phyloP scores from a whole-genome alignment of 306 rosid species.

The Carpinus fangiana region DNA sequence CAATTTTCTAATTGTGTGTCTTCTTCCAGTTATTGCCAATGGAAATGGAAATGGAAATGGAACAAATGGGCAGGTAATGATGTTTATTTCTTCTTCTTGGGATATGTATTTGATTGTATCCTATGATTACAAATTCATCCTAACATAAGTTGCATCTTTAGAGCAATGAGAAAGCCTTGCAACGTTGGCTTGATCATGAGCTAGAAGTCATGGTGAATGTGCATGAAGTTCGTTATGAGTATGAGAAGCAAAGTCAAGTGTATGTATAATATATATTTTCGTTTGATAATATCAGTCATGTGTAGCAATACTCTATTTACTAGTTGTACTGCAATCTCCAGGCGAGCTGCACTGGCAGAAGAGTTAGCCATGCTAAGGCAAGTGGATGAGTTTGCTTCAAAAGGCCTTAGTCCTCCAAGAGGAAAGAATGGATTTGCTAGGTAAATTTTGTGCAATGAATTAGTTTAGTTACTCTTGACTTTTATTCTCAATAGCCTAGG shows the following conservation, averaged over 20 bases:
- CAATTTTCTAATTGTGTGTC: constrained; percentile 33
- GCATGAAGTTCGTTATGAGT: constrained; percentile 98
- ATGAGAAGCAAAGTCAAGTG: constrained; percentile 99
- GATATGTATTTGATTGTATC: constrained; percentile 18
- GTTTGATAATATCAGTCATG: constrained; percentile 15
- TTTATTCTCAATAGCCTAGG: constrained; percentile 8
- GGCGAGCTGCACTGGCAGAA: constrained; percentile 98
- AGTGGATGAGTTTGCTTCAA: constrained; percentile 83
- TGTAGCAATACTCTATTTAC: constrained; percentile 27
- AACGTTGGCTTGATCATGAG: constrained; percentile 97
- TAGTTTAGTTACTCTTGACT: constrained; percentile 18
- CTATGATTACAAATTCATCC: constrained; percentile 26
- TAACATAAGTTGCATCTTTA: constrained; percentile 40
- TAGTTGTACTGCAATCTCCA: constrained; percentile 40
- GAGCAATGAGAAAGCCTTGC: constrained; percentile 93
- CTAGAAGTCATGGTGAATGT: constrained; percentile 97
- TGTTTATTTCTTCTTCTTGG: constrained; percentile 31
- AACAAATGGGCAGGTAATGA: constrained; percentile 78
- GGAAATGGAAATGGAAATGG: constrained; percentile 86
- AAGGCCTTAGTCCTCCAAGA: constrained; percentile 94
- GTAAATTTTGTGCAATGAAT: constrained; percentile 36
- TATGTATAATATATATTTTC: constrained; percentile 41
- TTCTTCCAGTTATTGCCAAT: constrained; percentile 61
- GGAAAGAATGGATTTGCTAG: constrained; percentile 92
- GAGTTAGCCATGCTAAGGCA: constrained; percentile 93